Conservation (phyloP, 1,284 basidiomycete genomes). For the Malassezia arunalokei region DNA sequence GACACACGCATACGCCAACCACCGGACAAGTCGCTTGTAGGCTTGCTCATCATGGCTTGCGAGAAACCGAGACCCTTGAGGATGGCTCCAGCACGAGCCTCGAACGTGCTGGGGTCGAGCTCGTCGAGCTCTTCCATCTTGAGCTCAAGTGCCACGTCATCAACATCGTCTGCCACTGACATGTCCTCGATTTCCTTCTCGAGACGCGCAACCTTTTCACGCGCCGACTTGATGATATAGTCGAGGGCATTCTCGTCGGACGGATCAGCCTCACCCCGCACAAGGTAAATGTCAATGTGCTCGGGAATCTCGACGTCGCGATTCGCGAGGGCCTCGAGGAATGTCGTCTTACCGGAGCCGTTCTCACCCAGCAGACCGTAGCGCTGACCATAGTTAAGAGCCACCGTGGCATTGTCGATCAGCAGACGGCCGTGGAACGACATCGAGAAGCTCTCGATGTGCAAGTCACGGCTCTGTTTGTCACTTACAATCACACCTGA, state of each 20-base stretch:
- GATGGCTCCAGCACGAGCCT: slow-evolving; percentile 87
- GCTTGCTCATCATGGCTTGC: slow-evolving; percentile 82
- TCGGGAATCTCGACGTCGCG: slow-evolving; percentile 79
- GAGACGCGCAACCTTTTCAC: slow-evolving; percentile 84
- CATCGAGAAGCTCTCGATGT: slow-evolving; percentile 88
- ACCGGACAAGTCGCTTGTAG: slow-evolving; percentile 96
- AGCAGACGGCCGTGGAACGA: slow-evolving; percentile 93
- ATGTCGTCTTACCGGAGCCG: slow-evolving; percentile 82
- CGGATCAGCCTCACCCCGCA: slow-evolving; percentile 87
- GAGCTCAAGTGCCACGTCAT: slow-evolving; percentile 72
- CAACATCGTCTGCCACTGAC: slow-evolving; percentile 73
- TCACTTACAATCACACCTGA: slow-evolving; percentile 82
- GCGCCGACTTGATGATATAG: slow-evolving; percentile 85
- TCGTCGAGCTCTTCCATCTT: slow-evolving; percentile 95
- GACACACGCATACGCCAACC: slow-evolving; percentile 99
- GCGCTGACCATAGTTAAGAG: slow-evolving; percentile 92
- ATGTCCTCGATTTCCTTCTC: slow-evolving; percentile 91
- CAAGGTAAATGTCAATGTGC: slow-evolving; percentile 96
- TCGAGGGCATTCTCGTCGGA: slow-evolving; percentile 91
- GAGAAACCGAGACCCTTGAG: slow-evolving; percentile 92
- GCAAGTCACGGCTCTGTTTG: slow-evolving; percentile 82
- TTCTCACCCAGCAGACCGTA: slow-evolving; percentile 93
- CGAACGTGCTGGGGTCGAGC: slow-evolving; percentile 87
- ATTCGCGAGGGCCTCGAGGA: slow-evolving; percentile 41
- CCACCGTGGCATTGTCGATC: slow-evolving; percentile 73